Base-by-base conservation (phyloP, 805 yeast genomes). In the Lipomyces lipofer region DNA sequence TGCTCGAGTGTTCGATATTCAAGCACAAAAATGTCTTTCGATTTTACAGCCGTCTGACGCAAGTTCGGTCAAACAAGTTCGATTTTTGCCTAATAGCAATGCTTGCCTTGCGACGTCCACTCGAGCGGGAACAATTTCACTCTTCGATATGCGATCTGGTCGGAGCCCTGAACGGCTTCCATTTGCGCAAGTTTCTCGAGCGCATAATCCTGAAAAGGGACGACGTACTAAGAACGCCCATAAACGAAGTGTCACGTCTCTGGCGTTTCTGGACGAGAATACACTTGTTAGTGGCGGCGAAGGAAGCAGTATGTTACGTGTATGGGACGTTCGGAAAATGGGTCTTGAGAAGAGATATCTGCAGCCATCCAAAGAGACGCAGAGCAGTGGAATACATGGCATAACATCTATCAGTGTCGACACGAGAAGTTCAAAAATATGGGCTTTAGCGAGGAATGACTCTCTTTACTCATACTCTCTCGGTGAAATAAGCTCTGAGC, bases 261-360 rank as follows among this genome's bases (percentile, higher is more conserved):
- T 57, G 5, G 58, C 43, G 30, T 54, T 48, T 32, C 28, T 54
- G 12, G 55, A 47, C 28, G 52, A 49, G 7, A 15, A 36, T n/a
- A 47, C 50, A 19, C 28, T 57, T 6, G 38, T 57, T 25, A 46
- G 52, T 39, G 61, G 47, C 10, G 56, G 57, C 15, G 61, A 57
- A 27, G 52, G 40, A n/a, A 43, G 53, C 15, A 32, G 50, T 4
- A 29, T 30, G 5, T n/a, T 53, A 6, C 22, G 51, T 12, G 17
- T 50, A 9, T 57, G 58, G 58, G 61, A 57, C 35, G 13, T 54
- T 10, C 43, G 61, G 25, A 54, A 50, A 29, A 2, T 50, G 12
- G 33, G 25, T 9, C 10, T 22, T 22, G 35, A 25, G 19, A 47
- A 21, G 19, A n/a, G 15, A 19, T 47, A 35, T 13, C 8, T 39